A percentile compares a stretch with the other conserved stretches of the same genome.
These are phyloP conservation scores for Rhizoctonia solani DNA, from an alignment of 1,284 basidiomycete species.

Conservation along the genomic window DNA sequence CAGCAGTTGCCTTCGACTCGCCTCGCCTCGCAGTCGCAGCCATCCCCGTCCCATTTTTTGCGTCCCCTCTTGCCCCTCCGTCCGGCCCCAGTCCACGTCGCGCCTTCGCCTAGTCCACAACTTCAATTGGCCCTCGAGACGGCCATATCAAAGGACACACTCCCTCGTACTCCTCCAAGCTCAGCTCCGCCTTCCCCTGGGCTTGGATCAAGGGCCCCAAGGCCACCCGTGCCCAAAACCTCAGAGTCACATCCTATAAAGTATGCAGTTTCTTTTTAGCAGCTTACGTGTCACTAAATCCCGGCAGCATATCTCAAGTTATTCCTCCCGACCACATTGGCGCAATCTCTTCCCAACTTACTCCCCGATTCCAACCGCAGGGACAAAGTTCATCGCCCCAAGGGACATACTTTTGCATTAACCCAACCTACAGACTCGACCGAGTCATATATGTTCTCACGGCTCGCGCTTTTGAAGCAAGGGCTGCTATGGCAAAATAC, in stretches of 20 bases:
- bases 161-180: constrained; percentile 36
- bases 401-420: constrained; percentile 18
- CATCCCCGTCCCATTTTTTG: too few species aligned
- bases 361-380: not conserved
- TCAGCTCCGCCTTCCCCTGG: constrained; percentile 1
- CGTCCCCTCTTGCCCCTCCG: not conserved
- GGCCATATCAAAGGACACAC: constrained; percentile 14
- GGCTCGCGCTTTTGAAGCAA: constrained; percentile 21
- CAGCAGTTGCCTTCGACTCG: too few species aligned
- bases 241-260: constrained; percentile 84
- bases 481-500: constrained; percentile 9
- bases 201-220: not conserved
- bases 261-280: constrained; percentile 49
- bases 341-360: constrained; percentile 33
- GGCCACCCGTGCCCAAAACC: constrained; percentile 59
- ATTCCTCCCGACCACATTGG: constrained; percentile 40
- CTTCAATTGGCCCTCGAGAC: constrained; percentile 28
- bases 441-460: constrained; percentile 14
- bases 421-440: constrained; percentile 12
- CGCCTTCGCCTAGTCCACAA: constrained; percentile 1
- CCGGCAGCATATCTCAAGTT: constrained; percentile 57
- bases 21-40: too few species aligned
- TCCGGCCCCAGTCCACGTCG: constrained; percentile 17
- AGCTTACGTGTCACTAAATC: not conserved
- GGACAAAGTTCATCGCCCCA: not conserved